Evolutionary conservation across 495 filamentous ascomycete genomes (phyloP).

Genomic region (Podospora pseudoanserina): DNA sequence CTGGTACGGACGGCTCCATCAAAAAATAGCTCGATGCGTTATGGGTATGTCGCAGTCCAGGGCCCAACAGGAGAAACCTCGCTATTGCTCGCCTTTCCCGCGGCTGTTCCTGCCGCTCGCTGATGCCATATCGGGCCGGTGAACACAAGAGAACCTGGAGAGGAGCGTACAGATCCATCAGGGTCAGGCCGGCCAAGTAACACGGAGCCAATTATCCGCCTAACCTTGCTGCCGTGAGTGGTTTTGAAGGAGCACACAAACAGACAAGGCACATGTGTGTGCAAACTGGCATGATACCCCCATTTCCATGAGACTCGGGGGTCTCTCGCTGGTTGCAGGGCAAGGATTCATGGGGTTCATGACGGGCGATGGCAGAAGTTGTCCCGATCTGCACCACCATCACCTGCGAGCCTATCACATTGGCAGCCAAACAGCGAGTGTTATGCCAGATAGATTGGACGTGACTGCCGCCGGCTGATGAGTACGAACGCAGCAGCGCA

Average conservation of each 20-base stretch:
- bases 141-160: not conserved
- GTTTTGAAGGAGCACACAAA: not conserved
- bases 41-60: not conserved
- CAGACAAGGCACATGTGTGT: not conserved
- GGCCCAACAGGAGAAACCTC: not conserved
- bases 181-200: not conserved
- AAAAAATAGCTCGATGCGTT: not conserved
- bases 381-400: conserved; percentile 30
- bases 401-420: conserved; percentile 14
- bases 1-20: not conserved
- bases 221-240: not conserved
- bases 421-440: conserved; percentile 10
- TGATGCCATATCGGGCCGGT: conserved; percentile 4
- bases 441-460: conserved; percentile 23
- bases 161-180: not conserved
- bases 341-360: conserved; percentile 22
- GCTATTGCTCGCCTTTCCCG: not conserved
- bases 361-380: conserved; percentile 29
- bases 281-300: conserved; percentile 8
- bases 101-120: not conserved
- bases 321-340: conserved; percentile 13
- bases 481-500: not conserved
- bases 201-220: not conserved
- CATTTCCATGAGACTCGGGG: not conserved
- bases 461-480: not conserved